These are phyloP conservation scores for Alternaria consortialis DNA, from an alignment of 2,329 filamentous ascomycete genomes.

Conservation along the genomic window DNA sequence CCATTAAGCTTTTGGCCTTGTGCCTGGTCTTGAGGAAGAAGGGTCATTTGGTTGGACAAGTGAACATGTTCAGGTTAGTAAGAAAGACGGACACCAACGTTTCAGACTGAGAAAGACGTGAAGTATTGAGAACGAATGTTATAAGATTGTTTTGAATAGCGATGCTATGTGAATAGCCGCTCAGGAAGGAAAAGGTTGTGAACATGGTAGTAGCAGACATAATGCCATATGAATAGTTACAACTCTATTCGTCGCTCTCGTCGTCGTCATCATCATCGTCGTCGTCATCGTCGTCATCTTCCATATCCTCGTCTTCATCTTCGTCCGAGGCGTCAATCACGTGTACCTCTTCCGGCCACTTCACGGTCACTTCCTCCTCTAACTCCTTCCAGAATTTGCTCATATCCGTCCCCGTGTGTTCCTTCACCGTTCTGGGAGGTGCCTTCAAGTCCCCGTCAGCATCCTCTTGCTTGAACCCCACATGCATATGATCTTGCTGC, in stretches of 20 bases:
- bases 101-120: background rate
- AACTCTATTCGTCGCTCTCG: background rate
- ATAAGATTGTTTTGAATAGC: background rate
- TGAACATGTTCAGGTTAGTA: background rate
- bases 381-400: conserved; percentile 22
- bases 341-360: conserved; percentile 21
- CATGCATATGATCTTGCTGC: conserved; percentile 21
- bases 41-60: background rate
- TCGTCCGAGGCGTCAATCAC: background rate
- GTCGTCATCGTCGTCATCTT: conserved; percentile 22
- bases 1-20: background rate
- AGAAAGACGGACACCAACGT: background rate
- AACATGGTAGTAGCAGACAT: background rate
- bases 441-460: background rate
- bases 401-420: conserved; percentile 27
- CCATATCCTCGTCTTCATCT: conserved; percentile 24
- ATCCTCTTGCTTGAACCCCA: conserved; percentile 20
- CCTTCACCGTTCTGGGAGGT: conserved; percentile 7
- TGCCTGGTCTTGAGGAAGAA: background rate
- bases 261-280: conserved; percentile 20
- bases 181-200: background rate
- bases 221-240: background rate
- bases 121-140: background rate
- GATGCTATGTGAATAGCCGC: background rate
- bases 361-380: conserved; percentile 20